These are phyloP conservation scores for Catharanthus roseus DNA, from an alignment of 257 asterid species.

Conservation along the genomic window DNA sequence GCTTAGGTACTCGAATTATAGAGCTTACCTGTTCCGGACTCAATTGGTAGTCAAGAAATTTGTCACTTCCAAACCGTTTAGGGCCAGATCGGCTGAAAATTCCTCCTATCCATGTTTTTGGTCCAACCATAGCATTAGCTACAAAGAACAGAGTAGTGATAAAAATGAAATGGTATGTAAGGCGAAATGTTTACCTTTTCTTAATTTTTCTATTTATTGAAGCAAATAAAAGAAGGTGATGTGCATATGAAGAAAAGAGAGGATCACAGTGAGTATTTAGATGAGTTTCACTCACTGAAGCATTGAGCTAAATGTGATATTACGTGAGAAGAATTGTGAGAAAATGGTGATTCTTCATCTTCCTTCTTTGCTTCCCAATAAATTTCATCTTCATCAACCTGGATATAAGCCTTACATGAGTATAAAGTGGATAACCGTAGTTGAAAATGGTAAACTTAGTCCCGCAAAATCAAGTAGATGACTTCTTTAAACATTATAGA, in stretches of 20 bases:
- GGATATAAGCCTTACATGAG: slow-evolving; percentile 31
- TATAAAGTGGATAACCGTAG: slow-evolving; percentile 10
- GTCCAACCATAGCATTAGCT: slow-evolving; percentile 99
- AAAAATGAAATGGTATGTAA: slow-evolving; percentile 12
- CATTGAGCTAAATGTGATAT: slow-evolving; percentile 76
- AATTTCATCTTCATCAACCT: slow-evolving; percentile 83
- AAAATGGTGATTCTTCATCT: slow-evolving; percentile 47
- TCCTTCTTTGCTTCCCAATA: slow-evolving; percentile 52
- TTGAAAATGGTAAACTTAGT: not conserved
- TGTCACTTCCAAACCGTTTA: slow-evolving; percentile 58
- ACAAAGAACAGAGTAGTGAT: slow-evolving; percentile 16
- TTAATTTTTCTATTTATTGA: too few species aligned
- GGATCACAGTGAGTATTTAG: slow-evolving; percentile 1
- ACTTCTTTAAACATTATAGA: not conserved
- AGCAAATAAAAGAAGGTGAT: not conserved
- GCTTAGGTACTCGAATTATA: not conserved
- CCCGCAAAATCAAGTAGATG: not conserved
- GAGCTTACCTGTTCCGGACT: slow-evolving; percentile 65
- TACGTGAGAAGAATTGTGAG: slow-evolving; percentile 60
- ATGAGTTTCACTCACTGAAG: slow-evolving; percentile 62
- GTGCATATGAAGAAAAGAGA: not conserved
- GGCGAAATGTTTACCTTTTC: not conserved
- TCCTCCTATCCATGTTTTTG: slow-evolving; percentile 96
- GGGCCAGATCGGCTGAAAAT: slow-evolving; percentile 55
- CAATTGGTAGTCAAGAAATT: slow-evolving; percentile 40